phyloP scores from a whole-genome alignment of 306 rosid species.

The Senna siamea region DNA sequence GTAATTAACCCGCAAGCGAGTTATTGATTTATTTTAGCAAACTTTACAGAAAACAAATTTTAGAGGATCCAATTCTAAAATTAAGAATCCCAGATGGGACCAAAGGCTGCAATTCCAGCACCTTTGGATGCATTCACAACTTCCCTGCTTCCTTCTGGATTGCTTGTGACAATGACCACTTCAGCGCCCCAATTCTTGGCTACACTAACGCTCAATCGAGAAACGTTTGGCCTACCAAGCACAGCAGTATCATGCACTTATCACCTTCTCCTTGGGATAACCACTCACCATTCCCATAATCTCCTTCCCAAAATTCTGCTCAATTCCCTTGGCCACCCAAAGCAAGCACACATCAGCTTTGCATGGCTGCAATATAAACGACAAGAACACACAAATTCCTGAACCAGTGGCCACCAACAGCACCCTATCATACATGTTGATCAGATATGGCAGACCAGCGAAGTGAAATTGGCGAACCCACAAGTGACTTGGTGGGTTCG shows the following conservation, averaged over 20 bases:
- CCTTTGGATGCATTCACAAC: conserved; percentile 55
- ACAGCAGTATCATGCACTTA: conserved; percentile 54
- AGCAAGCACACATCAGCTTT: conserved; percentile 49
- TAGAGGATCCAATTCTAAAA: too few relatives aligned
- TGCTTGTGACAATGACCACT: conserved; percentile 63
- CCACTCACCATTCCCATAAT: conserved; percentile 48
- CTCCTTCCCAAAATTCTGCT: conserved; percentile 56
- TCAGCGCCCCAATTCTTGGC: conserved; percentile 50
- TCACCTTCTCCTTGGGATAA: conserved; percentile 45
- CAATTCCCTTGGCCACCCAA: conserved; percentile 64
- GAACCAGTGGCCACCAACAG: conserved; percentile 63
- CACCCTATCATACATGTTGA: conserved; percentile 52
- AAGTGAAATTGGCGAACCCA: conserved; percentile 60
- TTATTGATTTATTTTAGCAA: too few relatives aligned
- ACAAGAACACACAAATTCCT: conserved; percentile 59
- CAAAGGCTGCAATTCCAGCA: conserved; percentile 55
- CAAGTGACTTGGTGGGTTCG: conserved; percentile 54
- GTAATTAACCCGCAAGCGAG: too few relatives aligned
- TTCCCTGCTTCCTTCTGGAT: conserved; percentile 64
- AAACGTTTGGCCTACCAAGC: conserved; percentile 55
- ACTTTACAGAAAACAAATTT: too few relatives aligned
- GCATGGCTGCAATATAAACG: conserved; percentile 52
- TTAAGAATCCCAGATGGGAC: conserved; percentile 65
- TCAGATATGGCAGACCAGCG: conserved; percentile 59
- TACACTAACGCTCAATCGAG: conserved; percentile 42